Conservation (phyloP, 2,329 filamentous ascomycete genomes). For the Ceratocystis lukuohia region DNA sequence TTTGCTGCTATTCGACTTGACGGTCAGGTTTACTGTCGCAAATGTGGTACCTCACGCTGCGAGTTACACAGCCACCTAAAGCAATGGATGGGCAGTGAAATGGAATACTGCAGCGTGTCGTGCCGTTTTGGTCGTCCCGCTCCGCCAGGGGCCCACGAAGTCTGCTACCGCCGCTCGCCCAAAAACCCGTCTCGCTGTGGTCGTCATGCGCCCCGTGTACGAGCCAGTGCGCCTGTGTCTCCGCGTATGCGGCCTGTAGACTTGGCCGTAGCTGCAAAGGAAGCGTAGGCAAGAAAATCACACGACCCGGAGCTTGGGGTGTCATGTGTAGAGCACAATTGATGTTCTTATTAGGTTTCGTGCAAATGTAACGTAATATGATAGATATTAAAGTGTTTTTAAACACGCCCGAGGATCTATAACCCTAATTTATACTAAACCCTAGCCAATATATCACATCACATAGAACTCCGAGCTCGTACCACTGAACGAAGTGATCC, state of each 20-base stretch:
- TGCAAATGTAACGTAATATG: neutral
- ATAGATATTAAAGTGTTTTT: neutral
- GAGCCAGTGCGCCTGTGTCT: slow-evolving; percentile 16
- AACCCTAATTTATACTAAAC: neutral
- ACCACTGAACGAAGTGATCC: slow-evolving; percentile 56
- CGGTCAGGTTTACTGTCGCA: slow-evolving; percentile 48
- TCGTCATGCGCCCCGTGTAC: slow-evolving; percentile 30
- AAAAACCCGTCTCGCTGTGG: slow-evolving; percentile 46
- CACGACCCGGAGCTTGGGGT: neutral
- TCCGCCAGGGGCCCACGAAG: slow-evolving; percentile 33
- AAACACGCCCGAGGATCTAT: neutral
- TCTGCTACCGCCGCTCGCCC: slow-evolving; percentile 48
- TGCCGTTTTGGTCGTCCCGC: slow-evolving; percentile 42
- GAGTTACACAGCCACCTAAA: slow-evolving; percentile 50
- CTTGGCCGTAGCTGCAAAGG: neutral
- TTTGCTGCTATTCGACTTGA: slow-evolving; percentile 39
- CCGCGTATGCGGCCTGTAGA: slow-evolving; percentile 10
- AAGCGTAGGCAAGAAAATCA: neutral
- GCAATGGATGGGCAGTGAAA: slow-evolving; percentile 42
- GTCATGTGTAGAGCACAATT: neutral
- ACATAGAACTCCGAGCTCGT: slow-evolving; percentile 40
- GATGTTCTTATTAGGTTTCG: neutral
- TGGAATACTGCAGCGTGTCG: slow-evolving; percentile 49
- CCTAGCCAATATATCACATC: neutral
- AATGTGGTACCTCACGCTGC: slow-evolving; percentile 47